These are phyloP conservation scores for Paxillus ammoniavirescens DNA, from an alignment of 768 basidiomycete species.

Conservation along the genomic window DNA sequence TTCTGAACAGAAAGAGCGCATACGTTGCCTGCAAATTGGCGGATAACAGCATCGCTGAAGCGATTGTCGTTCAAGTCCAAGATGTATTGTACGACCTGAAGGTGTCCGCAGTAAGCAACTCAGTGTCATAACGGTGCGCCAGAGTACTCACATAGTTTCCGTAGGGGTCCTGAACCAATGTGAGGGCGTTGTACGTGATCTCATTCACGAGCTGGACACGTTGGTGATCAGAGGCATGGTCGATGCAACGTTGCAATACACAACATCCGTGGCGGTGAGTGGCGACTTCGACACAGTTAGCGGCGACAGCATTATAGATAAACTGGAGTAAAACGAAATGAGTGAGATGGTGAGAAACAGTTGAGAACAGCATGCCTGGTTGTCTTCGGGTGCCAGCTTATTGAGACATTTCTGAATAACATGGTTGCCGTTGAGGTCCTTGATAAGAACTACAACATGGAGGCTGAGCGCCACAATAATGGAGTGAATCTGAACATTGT, in stretches of 20 bases:
- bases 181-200: constrained; percentile 97
- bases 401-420: constrained; percentile 99
- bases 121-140: not conserved
- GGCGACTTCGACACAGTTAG: constrained; percentile 98
- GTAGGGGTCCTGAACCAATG: constrained; percentile 96
- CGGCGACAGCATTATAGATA: constrained; percentile 98
- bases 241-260: constrained; percentile 96
- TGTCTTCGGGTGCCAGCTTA: constrained; percentile 96
- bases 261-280: constrained; percentile 98
- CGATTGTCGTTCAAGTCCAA: constrained; percentile 97
- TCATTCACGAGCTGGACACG: constrained; percentile 96
- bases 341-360: not conserved
- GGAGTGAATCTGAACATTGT: constrained; percentile 90
- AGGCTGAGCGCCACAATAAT: constrained; percentile 96
- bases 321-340: constrained; percentile 49
- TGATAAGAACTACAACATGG: constrained; percentile 98
- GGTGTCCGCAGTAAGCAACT: constrained; percentile 4
- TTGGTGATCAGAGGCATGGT: constrained; percentile 95
- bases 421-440: constrained; percentile 95
- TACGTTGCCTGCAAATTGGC: constrained; percentile 96
- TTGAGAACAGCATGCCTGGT: constrained; percentile 60
- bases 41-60: constrained; percentile 96
- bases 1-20: constrained; percentile 98
- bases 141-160: constrained; percentile 74
- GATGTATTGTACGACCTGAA: constrained; percentile 95